phyloP scores from a whole-genome alignment of 2,329 filamentous ascomycete genomes.

The Alternaria sp. region DNA sequence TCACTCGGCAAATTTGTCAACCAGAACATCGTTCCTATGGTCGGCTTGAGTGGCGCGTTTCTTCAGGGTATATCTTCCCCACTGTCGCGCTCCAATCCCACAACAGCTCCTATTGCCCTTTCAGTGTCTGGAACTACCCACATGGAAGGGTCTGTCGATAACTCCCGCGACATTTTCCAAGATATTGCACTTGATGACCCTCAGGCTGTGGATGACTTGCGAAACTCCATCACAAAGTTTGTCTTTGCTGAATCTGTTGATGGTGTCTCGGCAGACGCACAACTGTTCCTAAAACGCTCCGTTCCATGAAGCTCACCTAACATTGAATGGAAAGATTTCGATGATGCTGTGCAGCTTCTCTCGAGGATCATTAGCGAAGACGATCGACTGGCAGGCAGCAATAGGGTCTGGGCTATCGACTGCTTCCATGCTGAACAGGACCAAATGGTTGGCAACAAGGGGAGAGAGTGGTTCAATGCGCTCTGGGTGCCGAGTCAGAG shows the following conservation, averaged over 20 bases:
- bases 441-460: slow-evolving; percentile 41
- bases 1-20: slow-evolving; percentile 32
- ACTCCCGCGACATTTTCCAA: background rate
- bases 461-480: slow-evolving; percentile 39
- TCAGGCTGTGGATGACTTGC: slow-evolving; percentile 33
- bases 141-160: slow-evolving; percentile 11
- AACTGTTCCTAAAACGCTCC: slow-evolving; percentile 36
- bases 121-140: slow-evolving; percentile 8
- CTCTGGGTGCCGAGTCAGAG: slow-evolving; percentile 32
- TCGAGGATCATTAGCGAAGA: slow-evolving; percentile 32
- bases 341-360: slow-evolving; percentile 37
- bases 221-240: slow-evolving; percentile 33
- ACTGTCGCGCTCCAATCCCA: slow-evolving; percentile 14
- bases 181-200: slow-evolving; percentile 28
- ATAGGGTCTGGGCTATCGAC: slow-evolving; percentile 34
- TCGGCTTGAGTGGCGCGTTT: slow-evolving; percentile 31
- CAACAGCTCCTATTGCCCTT: slow-evolving; percentile 26
- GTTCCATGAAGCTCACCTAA: slow-evolving; percentile 34
- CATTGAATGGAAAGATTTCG: slow-evolving; percentile 37
- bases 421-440: slow-evolving; percentile 42
- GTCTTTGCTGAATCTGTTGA: slow-evolving; percentile 41
- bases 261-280: slow-evolving; percentile 40
- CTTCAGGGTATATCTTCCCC: slow-evolving; percentile 27
- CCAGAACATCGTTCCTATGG: slow-evolving; percentile 36
- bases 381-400: slow-evolving; percentile 5